Base-by-base conservation (phyloP, 306 rosid genomes). In the Acacia crassicarpa region DNA sequence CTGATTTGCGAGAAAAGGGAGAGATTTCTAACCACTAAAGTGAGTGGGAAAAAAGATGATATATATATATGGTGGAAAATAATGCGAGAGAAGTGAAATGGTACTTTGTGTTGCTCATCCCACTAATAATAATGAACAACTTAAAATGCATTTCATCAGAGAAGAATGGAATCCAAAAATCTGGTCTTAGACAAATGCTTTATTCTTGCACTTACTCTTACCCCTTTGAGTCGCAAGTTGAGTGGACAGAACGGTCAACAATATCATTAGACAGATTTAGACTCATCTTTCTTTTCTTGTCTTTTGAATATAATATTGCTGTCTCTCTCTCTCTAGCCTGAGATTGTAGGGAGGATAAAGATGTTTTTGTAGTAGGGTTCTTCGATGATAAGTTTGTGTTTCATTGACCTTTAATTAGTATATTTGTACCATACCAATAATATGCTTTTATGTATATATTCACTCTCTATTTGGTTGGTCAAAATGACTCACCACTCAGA, bases 251-350 rank as follows among this genome's bases (percentile, higher is more conserved):
- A 81, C 80, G 87, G 94, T 94, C 97, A 91, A 93, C 87, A 88
- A 82, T 82, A 87, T 77, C 97, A 91, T 89, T 59, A 89, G 92
- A 93, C 90, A 86, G 84, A 88, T 74, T 75, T 82, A 51, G 94
- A 91, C 97, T 77, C 84, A 22, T 83, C 88, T 86, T 85, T 91
- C 95, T 90, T 83, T 90, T 92, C 94, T 74, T 94, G 94, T 94
- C 94, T 90, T 56, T 51, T 73, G 83, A 72, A 32, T 30, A n/a
- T 84, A 8, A 13, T 51, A 51, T 66, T 32, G 51, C 70, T 72
- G 41, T 41, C 35, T 72, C 9, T 72, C 53, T 81, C 72, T 49
- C 59, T 76, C 67, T 80, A 80, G 81, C 65, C 20, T 67, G 62
- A 83, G 81, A 33, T 80, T 74, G 82, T 73, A 68, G 70, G 88